Evolutionary conservation across 2,329 filamentous ascomycete genomes (phyloP).

Genomic region (Paramyrothecium roridum): DNA sequence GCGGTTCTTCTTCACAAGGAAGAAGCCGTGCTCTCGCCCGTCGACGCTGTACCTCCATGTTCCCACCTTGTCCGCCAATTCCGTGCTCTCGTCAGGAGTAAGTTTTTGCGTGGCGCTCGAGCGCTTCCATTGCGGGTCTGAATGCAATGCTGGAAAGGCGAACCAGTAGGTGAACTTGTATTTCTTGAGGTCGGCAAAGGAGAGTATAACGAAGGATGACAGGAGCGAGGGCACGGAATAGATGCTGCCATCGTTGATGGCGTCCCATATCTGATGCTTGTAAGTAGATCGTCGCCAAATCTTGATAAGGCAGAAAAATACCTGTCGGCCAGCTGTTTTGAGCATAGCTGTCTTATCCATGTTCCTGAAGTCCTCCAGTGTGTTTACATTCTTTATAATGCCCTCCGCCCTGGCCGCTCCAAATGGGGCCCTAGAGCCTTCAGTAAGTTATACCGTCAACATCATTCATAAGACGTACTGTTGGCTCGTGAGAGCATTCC

Average conservation of each 20-base stretch:
- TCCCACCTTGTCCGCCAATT: constrained; percentile 77
- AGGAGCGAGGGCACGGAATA: constrained; percentile 92
- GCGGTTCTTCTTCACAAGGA: constrained; percentile 78
- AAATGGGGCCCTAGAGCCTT: constrained; percentile 55
- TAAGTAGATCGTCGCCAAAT: constrained; percentile 9
- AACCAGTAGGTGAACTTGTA: constrained; percentile 99
- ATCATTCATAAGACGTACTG: constrained; percentile 56
- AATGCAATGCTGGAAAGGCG: constrained; percentile 89
- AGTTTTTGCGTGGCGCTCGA: constrained; percentile 53
- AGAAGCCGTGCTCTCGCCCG: constrained; percentile 86
- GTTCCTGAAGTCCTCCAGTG: constrained; percentile 86
- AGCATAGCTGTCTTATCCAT: constrained; percentile 77
- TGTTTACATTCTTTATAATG: constrained; percentile 94
- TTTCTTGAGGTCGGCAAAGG: constrained; percentile 94
- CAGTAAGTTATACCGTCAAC: constrained; percentile 18
- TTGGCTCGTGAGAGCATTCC: constrained; percentile 78
- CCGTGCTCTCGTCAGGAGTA: constrained; percentile 66
- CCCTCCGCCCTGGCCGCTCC: constrained; percentile 82
- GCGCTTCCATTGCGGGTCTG: constrained; percentile 77
- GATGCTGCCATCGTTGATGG: constrained; percentile 93
- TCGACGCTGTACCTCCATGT: constrained; percentile 86
- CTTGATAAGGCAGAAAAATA: constrained; percentile 33
- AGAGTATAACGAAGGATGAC: constrained; percentile 83
- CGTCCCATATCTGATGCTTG: constrained; percentile 81
- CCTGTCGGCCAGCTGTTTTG: constrained; percentile 74